phyloP scores from a whole-genome alignment of 176 grass and related monocot genomes.

The Zoysia pacifica region DNA sequence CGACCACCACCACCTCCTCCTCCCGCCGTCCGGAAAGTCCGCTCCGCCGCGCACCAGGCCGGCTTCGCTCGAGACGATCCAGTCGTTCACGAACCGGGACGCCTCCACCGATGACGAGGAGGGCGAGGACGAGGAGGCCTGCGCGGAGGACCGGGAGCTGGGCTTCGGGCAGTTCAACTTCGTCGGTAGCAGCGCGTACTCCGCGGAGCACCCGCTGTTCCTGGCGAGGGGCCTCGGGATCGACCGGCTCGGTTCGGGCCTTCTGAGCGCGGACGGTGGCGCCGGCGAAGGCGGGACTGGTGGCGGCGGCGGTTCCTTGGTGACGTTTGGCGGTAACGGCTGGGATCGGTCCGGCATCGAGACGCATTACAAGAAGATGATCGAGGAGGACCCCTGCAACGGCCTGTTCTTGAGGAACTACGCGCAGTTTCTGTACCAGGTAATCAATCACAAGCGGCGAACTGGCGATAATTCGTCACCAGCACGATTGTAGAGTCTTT shows the following conservation, averaged over 20 bases:
- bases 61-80: slow-evolving; percentile 52
- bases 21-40: slow-evolving; percentile 25
- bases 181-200: slow-evolving; percentile 20
- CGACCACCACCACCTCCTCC: neutral
- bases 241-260: slow-evolving; percentile 69
- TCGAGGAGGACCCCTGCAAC: slow-evolving; percentile 76
- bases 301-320: neutral
- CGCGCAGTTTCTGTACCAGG: slow-evolving; percentile 79
- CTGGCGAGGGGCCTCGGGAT: slow-evolving; percentile 87
- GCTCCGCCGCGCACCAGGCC: slow-evolving; percentile 20
- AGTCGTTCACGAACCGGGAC: slow-evolving; percentile 32
- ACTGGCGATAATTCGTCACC: too few species aligned
- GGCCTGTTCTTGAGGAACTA: slow-evolving; percentile 83
- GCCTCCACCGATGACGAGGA: slow-evolving; percentile 23
- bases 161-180: slow-evolving; percentile 30
- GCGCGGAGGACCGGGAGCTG: slow-evolving; percentile 27
- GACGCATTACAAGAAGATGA: slow-evolving; percentile 80
- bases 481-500: neutral
- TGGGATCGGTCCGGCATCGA: slow-evolving; percentile 65
- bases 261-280: slow-evolving; percentile 21
- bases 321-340: slow-evolving; percentile 53
- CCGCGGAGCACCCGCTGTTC: slow-evolving; percentile 64
- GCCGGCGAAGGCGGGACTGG: slow-evolving; percentile 4
- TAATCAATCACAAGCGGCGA: neutral
- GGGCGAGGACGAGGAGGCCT: neutral